These are phyloP conservation scores for Boletus bicolor DNA, from an alignment of 768 basidiomycete genomes.

Conservation along the genomic window DNA sequence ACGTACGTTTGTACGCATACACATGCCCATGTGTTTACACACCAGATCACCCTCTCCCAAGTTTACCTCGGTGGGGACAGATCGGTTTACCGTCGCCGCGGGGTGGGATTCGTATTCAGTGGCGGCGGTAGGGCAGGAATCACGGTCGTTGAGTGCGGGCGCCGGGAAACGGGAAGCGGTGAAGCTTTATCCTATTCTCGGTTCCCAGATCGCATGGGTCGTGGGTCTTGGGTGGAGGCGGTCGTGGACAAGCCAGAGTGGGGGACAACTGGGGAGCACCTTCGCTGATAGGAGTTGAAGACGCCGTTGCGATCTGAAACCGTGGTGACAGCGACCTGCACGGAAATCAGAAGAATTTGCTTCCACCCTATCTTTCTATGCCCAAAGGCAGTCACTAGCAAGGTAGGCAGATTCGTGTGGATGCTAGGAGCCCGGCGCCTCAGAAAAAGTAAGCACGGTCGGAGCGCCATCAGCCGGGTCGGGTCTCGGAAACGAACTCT, in stretches of 20 bases:
- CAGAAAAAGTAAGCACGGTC: too few relatives aligned
- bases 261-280: too few relatives aligned
- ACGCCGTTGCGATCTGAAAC: conserved; percentile 3
- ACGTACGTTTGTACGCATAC: background rate
- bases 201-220: background rate
- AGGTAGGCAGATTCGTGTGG: too few relatives aligned
- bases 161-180: background rate
- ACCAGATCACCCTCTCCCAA: background rate
- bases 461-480: background rate
- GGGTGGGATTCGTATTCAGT: background rate
- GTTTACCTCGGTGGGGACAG: background rate
- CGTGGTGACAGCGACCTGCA: background rate
- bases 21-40: background rate
- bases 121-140: background rate
- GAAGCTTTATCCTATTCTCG: background rate
- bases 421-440: too few relatives aligned
- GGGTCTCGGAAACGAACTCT: background rate
- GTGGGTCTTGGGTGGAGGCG: background rate
- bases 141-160: background rate
- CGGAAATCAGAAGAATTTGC: background rate
- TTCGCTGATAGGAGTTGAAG: too few relatives aligned
- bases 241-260: too few relatives aligned
- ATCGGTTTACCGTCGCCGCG: too few relatives aligned
- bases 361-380: background rate
- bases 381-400: background rate